Evolutionary conservation across 2,329 filamentous ascomycete species (phyloP), one percentile per base, ranked within the genome.

Genomic region (Botryotinia calthae): DNA sequence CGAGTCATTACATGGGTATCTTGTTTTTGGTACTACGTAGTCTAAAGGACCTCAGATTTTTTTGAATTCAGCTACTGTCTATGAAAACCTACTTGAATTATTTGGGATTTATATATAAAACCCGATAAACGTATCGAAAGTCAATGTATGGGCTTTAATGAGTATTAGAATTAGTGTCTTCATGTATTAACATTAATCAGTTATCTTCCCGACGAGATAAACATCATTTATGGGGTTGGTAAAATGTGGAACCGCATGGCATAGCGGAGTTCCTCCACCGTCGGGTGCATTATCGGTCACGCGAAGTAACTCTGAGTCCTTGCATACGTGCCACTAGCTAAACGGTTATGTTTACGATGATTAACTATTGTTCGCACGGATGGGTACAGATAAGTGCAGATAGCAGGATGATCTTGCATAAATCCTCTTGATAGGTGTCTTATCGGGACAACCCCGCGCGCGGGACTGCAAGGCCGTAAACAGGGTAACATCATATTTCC

Each of bases 391-490:
- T 61, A 70, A 61, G 25, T 61, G 14, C 40, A 70, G 54, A 58
- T 62, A 65, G 34, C n/a, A 59, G 48, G 62, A 72, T 20, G 48
- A 51, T 59, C 63, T 37, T 58, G 34, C 25, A 37, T 28, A 66
- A 46, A 58, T 46, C 4, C 9, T 54, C 10, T n/a, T 20, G 70
- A 71, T 71, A 66, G 64, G 42, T 58, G 44, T 70, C 71, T 56
- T 70, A 58, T 73, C 71, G 25, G 46, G 25, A 5, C n/a, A 37
- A 70, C 71, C 71, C 71, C 58, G 66, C 66, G 34, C 46, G 71
- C 71, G 71, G 71, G 46, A 67, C 44, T 63, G 42, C 56, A 73
- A 73, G 65, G 31, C 71, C 66, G 71, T 40, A 25, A 69, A 62
- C 56, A 70, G 16, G 56, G 37, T 20, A 70, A 51, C 25, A 37